These are phyloP conservation scores for Asterionellopsis glacialis DNA, from an alignment of 108 stramenopile species.

Conservation along the genomic window DNA sequence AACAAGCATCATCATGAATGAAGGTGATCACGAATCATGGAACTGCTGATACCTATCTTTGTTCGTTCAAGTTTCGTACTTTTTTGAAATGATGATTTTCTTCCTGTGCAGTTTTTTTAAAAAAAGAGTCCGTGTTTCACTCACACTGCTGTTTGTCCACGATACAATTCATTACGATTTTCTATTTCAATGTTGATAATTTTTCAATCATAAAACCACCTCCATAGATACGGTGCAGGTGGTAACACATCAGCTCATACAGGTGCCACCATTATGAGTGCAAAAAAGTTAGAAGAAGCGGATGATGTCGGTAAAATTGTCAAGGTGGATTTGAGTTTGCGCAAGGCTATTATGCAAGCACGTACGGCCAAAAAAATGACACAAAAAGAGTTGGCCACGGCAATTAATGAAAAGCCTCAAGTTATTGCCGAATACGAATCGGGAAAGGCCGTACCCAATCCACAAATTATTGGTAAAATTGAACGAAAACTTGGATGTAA, in stretches of 20 bases:
- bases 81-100: too few relatives aligned
- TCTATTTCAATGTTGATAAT: too few relatives aligned
- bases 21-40: too few relatives aligned
- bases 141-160: too few relatives aligned
- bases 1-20: not conserved
- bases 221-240: slow-evolving; percentile 64
- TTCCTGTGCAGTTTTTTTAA: too few relatives aligned
- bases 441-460: slow-evolving; percentile 96
- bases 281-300: slow-evolving; percentile 89
- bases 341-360: slow-evolving; percentile 94
- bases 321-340: slow-evolving; percentile 84
- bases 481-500: slow-evolving; percentile 87
- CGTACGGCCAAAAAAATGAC: slow-evolving; percentile 96
- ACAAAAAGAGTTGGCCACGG: slow-evolving; percentile 94
- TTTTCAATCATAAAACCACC: too few relatives aligned
- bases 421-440: slow-evolving; percentile 95
- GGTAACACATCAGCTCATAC: slow-evolving; percentile 89
- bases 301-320: slow-evolving; percentile 85
- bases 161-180: too few relatives aligned
- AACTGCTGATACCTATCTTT: too few relatives aligned
- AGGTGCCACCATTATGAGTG: slow-evolving; percentile 49
- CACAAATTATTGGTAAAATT: slow-evolving; percentile 89
- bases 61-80: too few relatives aligned
- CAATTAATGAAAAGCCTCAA: slow-evolving; percentile 97
- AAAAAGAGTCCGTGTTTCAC: too few relatives aligned